Base-by-base conservation (phyloP, 176 grass and related monocot species). In the Cenchrus fungigraminus region DNA sequence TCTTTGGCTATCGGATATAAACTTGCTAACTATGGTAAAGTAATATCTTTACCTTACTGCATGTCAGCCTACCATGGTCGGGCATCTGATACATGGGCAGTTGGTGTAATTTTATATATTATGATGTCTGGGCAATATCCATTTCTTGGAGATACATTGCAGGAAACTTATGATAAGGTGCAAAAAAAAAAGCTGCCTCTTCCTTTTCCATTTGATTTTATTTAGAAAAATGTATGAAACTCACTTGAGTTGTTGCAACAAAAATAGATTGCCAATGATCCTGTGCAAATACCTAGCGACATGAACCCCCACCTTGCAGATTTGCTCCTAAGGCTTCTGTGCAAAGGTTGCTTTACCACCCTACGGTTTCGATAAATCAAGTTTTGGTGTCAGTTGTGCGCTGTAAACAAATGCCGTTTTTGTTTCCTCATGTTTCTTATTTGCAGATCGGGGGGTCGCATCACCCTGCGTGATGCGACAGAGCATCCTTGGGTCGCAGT, bases 91-190 rank as follows among this genome's bases (percentile, higher is more conserved):
- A 94, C 80, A 29, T 98, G 89, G 91, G 93, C 93, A 53, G 91
- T 95, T 40, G 96, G 91, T 45, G 89, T 98, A 67, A 98, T 93
- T 67, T 88, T 95, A 25, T 92, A 98, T 78, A 94, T 91, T 76
- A 98, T 97, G 95, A 72, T 94, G 64, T 87, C 82, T 57, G 88
- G 95, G 54, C 83, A 84, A 10, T 95, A 95, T 89, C 96, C 91
- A 83, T 98, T 98, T 85, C 50, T 98, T 37, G 93, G 96, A 60
- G 96, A 98, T 46, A 86, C 89, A 2, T 83, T 93, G 62, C 87
- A 90, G 55, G 93, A 95, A 76, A 95, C 91, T 71, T 93, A 95
- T 31, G 93, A 98, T 70, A 95, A 95, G 96, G 96, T 95, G 42
- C 22, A 25, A 25, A 25, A 4, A 60, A 43, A 31, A 54, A 79